Percentiles rank a stretch among this genome's conserved stretches.
Evolutionary conservation across 1,284 basidiomycete species (phyloP).

Genomic region (Sporisorium sorghi): DNA sequence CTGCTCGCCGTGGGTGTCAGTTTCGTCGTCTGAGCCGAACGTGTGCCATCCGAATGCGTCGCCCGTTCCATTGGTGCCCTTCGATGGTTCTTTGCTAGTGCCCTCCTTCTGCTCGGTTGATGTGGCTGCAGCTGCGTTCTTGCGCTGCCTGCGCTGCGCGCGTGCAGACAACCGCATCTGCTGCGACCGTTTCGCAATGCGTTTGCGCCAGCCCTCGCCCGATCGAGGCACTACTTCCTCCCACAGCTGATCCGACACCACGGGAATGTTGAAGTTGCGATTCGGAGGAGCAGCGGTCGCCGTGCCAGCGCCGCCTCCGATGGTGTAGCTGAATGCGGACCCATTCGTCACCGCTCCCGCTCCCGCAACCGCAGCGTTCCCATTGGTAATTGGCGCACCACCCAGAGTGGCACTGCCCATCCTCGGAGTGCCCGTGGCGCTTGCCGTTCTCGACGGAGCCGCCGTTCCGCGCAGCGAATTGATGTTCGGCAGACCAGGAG

Average conservation of each 20-base stretch:
- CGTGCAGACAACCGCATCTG: conserved; percentile 19
- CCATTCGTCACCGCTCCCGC: background rate
- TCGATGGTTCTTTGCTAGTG: background rate
- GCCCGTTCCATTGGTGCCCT: background rate
- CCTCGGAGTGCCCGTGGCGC: conserved; percentile 19
- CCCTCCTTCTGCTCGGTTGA: background rate
- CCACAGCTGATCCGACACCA: conserved; percentile 51
- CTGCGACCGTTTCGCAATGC: conserved; percentile 27
- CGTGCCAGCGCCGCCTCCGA: conserved; percentile 20
- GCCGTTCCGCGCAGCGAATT: conserved; percentile 2
- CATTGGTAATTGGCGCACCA: conserved; percentile 2
- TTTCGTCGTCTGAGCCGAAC: conserved; percentile 33
- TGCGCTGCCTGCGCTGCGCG: conserved; percentile 17
- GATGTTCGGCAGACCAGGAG: conserved; percentile 4
- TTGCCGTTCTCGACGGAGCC: conserved; percentile 6
- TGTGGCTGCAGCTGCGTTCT: conserved; percentile 1
- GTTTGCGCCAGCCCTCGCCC: conserved; percentile 30
- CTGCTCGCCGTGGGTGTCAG: conserved; percentile 3
- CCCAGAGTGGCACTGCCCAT: conserved; percentile 5
- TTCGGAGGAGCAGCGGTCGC: conserved; percentile 23
- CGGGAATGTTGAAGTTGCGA: conserved; percentile 38
- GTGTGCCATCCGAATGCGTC: conserved; percentile 37
- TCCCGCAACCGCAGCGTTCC: background rate
- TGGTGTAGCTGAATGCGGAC: conserved; percentile 27
- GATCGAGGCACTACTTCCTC: conserved; percentile 49